Conservation (phyloP, 805 yeast genomes). For the Komagataella pseudopastoris region DNA sequence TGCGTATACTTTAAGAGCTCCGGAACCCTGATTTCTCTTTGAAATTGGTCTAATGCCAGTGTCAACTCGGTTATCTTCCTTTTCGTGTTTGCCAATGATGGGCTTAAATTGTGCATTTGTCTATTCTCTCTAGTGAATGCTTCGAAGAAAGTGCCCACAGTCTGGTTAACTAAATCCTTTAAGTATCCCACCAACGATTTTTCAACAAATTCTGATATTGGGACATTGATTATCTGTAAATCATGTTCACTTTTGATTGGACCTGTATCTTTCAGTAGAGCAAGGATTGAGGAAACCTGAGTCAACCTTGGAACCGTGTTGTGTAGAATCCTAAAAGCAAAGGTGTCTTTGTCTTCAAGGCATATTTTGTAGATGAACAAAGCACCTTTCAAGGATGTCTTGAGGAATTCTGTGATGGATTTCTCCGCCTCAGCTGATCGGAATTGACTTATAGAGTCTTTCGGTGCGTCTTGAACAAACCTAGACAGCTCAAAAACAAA, state of each 20-base stretch:
- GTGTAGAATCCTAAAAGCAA: background rate
- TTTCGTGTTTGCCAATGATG: constrained; percentile 24
- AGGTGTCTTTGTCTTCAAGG: background rate
- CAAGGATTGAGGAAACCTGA: background rate
- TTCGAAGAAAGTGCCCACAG: background rate
- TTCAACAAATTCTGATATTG: background rate
- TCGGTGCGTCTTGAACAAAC: background rate
- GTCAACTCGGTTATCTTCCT: constrained; percentile 59
- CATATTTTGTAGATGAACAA: background rate
- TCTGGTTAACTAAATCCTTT: background rate
- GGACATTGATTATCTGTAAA: background rate
- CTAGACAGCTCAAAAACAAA: background rate
- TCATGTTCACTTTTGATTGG: background rate
- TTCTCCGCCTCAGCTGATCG: background rate
- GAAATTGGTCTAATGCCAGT: constrained; percentile 50
- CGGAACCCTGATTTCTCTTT: constrained; percentile 57
- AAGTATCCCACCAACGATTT: background rate
- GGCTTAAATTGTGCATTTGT: background rate
- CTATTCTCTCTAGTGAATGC: background rate
- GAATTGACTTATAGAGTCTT: background rate
- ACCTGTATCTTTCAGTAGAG: background rate
- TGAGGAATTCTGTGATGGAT: background rate
- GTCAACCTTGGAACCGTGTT: background rate
- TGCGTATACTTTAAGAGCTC: constrained; percentile 41
- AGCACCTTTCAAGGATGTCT: background rate